phyloP scores from a whole-genome alignment of 768 basidiomycete species.

The Termitomyces sp. region DNA sequence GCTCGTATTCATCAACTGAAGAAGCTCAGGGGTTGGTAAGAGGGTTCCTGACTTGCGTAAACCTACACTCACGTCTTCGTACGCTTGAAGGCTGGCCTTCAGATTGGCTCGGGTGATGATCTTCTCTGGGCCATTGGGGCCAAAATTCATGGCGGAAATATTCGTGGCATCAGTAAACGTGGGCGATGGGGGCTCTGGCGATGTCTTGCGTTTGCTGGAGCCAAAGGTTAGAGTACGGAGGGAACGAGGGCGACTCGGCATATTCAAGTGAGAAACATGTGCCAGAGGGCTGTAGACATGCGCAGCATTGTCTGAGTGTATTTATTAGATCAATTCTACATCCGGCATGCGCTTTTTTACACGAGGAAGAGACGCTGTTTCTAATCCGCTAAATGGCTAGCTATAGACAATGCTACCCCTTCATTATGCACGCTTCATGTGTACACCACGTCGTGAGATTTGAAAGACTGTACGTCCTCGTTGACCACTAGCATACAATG shows the following conservation, averaged over 20 bases:
- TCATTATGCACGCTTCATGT: not conserved
- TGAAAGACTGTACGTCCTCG: not conserved
- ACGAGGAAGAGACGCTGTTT: not conserved
- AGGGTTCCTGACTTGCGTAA: constrained; percentile 1
- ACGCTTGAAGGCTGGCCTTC: constrained; percentile 73
- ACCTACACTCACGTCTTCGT: constrained; percentile 63
- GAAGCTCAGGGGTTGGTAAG: not conserved
- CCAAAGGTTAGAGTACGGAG: constrained; percentile 52
- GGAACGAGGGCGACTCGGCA: constrained; percentile 49
- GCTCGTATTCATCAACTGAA: constrained; percentile 70
- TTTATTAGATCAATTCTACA: constrained; percentile 13
- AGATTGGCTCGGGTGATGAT: constrained; percentile 80
- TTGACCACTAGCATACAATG: too few relatives aligned
- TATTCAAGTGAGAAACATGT: constrained; percentile 30
- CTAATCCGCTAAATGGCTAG: not conserved
- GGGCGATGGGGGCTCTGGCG: constrained; percentile 70
- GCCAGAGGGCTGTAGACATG: not conserved
- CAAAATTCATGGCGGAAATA: constrained; percentile 74
- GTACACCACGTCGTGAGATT: not conserved
- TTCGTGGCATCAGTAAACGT: constrained; percentile 82
- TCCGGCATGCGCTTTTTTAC: constrained; percentile 7
- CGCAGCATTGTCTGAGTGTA: constrained; percentile 14
- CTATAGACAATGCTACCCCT: not conserved
- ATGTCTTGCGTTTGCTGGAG: constrained; percentile 32
- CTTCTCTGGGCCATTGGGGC: constrained; percentile 69